Percentiles rank a stretch among this genome's conserved stretches.
These are phyloP conservation scores for Ophiostoma himal-ulmi DNA, from an alignment of 2,329 filamentous ascomycete species.

Conservation along the genomic window DNA sequence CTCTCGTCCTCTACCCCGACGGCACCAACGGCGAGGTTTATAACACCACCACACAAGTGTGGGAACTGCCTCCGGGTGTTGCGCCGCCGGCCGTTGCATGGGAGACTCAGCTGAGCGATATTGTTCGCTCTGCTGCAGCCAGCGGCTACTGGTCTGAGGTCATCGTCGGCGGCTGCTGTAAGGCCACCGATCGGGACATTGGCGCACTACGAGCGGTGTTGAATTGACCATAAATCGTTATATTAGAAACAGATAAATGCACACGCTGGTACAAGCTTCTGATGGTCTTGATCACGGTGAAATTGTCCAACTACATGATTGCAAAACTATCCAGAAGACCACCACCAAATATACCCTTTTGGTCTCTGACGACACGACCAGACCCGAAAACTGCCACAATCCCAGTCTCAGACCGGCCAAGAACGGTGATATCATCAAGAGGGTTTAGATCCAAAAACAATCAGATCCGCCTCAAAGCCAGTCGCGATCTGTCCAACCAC, in stretches of 20 bases:
- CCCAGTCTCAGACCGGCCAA: no score
- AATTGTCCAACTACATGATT: no score
- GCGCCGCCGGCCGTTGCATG: background rate
- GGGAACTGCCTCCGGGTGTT: background rate
- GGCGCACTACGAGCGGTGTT: background rate
- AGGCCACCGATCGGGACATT: background rate
- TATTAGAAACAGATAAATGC: background rate
- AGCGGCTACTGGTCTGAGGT: slow-evolving; percentile 2
- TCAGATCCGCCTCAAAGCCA: no score
- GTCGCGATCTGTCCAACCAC: no score
- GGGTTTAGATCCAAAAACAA: no score
- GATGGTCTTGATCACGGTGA: no score
- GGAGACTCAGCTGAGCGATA: background rate
- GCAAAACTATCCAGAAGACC: no score
- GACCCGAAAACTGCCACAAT: no score
- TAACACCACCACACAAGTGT: slow-evolving; percentile 4
- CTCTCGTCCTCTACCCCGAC: slow-evolving; percentile 4
- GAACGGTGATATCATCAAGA: no score
- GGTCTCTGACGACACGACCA: no score
- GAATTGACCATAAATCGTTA: background rate
- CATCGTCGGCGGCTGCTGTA: background rate
- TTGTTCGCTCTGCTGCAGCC: background rate
- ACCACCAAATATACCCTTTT: no score
- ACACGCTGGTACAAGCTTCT: no score
- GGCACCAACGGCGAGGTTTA: slow-evolving; percentile 8